These are phyloP conservation scores for Carex parvula DNA, from an alignment of 176 grass and related monocot genomes.

Conservation along the genomic window DNA sequence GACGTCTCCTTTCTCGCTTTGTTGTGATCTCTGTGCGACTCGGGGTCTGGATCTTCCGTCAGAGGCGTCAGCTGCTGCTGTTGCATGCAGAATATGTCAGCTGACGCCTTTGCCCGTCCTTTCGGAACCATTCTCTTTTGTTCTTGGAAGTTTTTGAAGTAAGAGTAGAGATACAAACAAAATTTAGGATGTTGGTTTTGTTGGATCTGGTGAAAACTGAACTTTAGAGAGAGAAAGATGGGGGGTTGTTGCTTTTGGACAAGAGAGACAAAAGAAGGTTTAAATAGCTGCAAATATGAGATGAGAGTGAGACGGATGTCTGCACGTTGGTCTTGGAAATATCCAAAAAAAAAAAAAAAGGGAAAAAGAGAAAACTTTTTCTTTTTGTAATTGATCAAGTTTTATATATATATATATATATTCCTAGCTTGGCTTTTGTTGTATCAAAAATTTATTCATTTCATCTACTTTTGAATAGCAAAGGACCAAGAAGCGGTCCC, in stretches of 20 bases:
- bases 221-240: conserved; percentile 5
- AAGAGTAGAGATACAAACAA: conserved; percentile 11
- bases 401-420: too few relatives aligned
- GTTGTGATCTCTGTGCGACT: conserved; percentile 22
- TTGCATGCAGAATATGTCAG: conserved; percentile 17
- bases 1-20: conserved; percentile 30
- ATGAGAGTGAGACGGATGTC: conserved; percentile 1
- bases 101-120: conserved; percentile 17
- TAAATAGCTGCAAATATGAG: conserved; percentile 27
- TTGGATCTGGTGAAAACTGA: conserved; percentile 32
- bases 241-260: not conserved
- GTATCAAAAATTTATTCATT: conserved; percentile 10
- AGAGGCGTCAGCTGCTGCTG: conserved; percentile 26
- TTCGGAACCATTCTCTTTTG: conserved; percentile 22
- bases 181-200: conserved; percentile 20
- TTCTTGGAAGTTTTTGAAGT: conserved; percentile 7
- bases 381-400: too few relatives aligned
- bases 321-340: conserved; percentile 4
- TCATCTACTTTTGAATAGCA: conserved; percentile 16
- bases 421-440: conserved; percentile 4
- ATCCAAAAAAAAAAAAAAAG: not conserved
- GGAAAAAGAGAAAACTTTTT: not conserved
- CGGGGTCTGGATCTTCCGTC: conserved; percentile 36
- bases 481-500: conserved; percentile 1
- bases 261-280: conserved; percentile 33